These are phyloP conservation scores for Monosporascus sp. DNA, from an alignment of 2,329 filamentous ascomycete genomes.

Conservation along the genomic window DNA sequence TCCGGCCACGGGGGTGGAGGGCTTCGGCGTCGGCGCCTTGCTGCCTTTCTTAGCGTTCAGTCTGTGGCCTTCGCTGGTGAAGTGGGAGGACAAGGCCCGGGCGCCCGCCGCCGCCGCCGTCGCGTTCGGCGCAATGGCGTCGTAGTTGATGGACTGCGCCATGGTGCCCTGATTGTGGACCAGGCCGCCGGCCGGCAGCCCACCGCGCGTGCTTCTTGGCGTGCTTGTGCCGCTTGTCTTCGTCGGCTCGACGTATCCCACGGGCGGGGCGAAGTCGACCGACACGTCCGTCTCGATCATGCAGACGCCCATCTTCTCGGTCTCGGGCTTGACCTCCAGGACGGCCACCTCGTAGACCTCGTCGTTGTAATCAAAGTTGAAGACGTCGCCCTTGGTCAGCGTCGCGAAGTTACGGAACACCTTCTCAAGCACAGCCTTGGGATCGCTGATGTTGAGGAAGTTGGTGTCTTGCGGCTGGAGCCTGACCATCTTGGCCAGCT, in stretches of 20 bases:
- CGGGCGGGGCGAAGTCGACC: conserved; percentile 89
- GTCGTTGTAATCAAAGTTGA: conserved; percentile 96
- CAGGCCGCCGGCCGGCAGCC: conserved; percentile 64
- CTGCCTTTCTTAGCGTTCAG: conserved; percentile 76
- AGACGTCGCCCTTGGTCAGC: conserved; percentile 86
- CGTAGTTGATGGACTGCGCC: conserved; percentile 97
- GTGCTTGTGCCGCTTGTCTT: conserved; percentile 79
- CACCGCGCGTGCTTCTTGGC: conserved; percentile 61
- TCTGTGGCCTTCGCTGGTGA: conserved; percentile 73
- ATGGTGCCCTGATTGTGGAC: conserved; percentile 86
- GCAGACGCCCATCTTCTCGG: conserved; percentile 77
- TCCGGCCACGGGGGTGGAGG: conserved; percentile 65
- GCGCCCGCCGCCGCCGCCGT: conserved; percentile 53
- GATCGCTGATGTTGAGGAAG: conserved; percentile 95
- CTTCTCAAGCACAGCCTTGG: conserved; percentile 93
- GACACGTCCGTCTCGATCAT: conserved; percentile 95
- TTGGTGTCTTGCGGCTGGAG: conserved; percentile 88
- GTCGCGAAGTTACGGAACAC: conserved; percentile 95
- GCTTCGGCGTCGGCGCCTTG: conserved; percentile 68
- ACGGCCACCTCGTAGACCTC: conserved; percentile 90
- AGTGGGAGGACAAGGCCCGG: conserved; percentile 58
- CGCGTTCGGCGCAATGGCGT: conserved; percentile 76
- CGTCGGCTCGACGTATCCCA: conserved; percentile 89
- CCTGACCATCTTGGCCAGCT: conserved; percentile 88
- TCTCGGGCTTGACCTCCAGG: conserved; percentile 84